A percentile compares a stretch with the other conserved stretches of the same genome.
Conservation (phyloP, 805 yeast genomes). For the Naumovozyma baii region DNA sequence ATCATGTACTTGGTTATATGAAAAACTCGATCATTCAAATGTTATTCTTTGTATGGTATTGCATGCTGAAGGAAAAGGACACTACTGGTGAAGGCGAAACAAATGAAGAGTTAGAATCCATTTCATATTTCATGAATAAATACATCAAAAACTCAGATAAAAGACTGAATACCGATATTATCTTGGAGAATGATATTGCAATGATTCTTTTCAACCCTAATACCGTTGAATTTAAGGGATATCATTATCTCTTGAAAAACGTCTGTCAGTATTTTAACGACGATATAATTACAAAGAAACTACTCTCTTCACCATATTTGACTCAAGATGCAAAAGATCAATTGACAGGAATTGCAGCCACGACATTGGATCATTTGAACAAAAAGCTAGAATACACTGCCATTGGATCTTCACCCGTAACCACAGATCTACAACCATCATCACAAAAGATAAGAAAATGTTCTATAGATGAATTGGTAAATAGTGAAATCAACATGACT, state of each 20-base stretch:
- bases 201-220: constrained; percentile 10
- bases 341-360: constrained; percentile 5
- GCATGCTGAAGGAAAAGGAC: constrained; percentile 7
- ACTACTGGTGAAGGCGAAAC: background rate
- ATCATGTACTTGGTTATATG: constrained; percentile 8
- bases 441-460: background rate
- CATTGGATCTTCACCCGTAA: background rate
- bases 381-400: background rate
- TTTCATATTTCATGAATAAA: constrained; percentile 9
- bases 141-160: constrained; percentile 9
- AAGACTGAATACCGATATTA: constrained; percentile 9
- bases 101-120: background rate
- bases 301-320: constrained; percentile 8
- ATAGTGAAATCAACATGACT: background rate
- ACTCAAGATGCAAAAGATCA: constrained; percentile 7
- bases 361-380: background rate
- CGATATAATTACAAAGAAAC: constrained; percentile 9
- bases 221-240: constrained; percentile 10
- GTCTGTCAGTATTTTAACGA: constrained; percentile 8
- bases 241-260: constrained; percentile 7
- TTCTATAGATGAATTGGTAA: background rate
- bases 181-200: constrained; percentile 9
- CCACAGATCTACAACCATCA: background rate
- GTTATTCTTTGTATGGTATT: constrained; percentile 16
- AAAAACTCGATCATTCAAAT: constrained; percentile 18